These are phyloP conservation scores for Coemansia sp. DNA, from an alignment of 192 early-diverging fungal species.

Conservation along the genomic window DNA sequence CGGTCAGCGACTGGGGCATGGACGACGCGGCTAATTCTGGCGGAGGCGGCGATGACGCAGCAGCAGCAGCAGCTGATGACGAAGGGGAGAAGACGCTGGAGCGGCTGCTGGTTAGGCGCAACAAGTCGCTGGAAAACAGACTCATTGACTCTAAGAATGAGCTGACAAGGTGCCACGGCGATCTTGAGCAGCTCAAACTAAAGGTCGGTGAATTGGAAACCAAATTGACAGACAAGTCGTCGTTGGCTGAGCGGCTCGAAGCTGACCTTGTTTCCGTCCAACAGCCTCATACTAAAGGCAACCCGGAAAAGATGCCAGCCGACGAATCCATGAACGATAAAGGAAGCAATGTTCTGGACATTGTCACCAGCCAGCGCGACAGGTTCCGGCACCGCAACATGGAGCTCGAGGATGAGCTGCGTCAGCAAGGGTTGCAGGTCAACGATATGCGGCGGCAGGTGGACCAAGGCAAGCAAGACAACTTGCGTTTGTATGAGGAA, in stretches of 20 bases:
- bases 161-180: constrained; percentile 51
- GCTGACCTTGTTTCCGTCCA: constrained; percentile 16
- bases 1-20: constrained; percentile 51
- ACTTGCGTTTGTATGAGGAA: constrained; percentile 87
- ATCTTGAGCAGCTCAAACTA: constrained; percentile 29
- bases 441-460: constrained; percentile 64
- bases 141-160: constrained; percentile 53
- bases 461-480: constrained; percentile 74
- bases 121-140: constrained; percentile 75
- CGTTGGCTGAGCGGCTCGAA: constrained; percentile 53
- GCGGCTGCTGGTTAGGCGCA: constrained; percentile 75
- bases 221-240: neutral
- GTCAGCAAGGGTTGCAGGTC: constrained; percentile 46
- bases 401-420: constrained; percentile 78
- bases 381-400: constrained; percentile 82
- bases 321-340: neutral
- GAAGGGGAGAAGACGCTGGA: constrained; percentile 63
- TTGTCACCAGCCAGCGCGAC: constrained; percentile 86
- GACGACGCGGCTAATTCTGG: constrained; percentile 50
- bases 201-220: neutral
- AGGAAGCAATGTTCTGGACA: constrained; percentile 61
- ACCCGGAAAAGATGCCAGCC: constrained; percentile 22
- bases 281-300: constrained; percentile 37
- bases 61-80: constrained; percentile 44
- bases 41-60: constrained; percentile 6